Evolutionary conservation across 2,329 filamentous ascomycete species (phyloP).

Genomic region (Xylariaceae sp.): DNA sequence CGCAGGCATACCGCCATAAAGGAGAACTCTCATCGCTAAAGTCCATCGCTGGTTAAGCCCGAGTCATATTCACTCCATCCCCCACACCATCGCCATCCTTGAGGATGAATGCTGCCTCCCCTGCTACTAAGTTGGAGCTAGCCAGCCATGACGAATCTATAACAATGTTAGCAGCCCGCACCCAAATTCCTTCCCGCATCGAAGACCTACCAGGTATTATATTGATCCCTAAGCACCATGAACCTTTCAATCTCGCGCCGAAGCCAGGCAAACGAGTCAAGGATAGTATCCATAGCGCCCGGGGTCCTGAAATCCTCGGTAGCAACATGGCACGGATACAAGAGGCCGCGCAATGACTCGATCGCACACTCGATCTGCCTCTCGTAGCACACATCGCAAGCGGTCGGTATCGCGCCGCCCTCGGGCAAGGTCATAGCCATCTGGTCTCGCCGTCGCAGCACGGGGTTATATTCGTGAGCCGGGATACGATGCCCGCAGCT

Average conservation of each 20-base stretch:
- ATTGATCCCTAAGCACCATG: background rate
- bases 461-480: constrained; percentile 4
- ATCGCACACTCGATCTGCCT: fast-evolving
- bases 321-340: background rate
- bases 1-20: too few species aligned
- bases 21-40: too few species aligned
- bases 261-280: background rate
- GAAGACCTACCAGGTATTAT: constrained; percentile 3
- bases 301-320: background rate
- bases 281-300: background rate
- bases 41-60: too few species aligned
- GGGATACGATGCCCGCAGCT: constrained; percentile 16
- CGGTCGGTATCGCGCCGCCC: constrained; percentile 1
- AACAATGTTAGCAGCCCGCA: too few species aligned
- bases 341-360: background rate
- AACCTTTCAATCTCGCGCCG: background rate
- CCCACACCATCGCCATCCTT: too few species aligned
- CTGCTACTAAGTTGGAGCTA: too few species aligned
- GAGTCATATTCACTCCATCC: too few species aligned
- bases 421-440: constrained; percentile 20
- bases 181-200: too few species aligned
- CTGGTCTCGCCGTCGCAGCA: background rate
- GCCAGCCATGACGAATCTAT: too few species aligned
- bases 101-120: too few species aligned
- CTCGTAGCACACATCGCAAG: constrained; percentile 7